Evolutionary conservation across 352 stramenopile species (phyloP), one percentile per base, ranked within the genome.

Genomic region (Globisporangium irregulare): DNA sequence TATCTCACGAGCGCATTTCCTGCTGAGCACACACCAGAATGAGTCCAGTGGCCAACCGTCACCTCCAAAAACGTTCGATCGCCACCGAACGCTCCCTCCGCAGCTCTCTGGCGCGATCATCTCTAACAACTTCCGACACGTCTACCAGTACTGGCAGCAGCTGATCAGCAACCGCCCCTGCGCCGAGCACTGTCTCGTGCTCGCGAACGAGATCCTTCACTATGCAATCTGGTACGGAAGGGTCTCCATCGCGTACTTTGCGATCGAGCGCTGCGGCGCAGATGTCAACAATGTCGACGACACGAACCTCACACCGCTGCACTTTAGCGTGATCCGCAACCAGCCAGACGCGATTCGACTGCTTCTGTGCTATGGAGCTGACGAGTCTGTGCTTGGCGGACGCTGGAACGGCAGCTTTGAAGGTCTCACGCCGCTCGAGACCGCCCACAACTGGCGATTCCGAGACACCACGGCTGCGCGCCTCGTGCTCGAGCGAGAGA

Each of bases 201-300:
- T 94, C 1, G 83, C 85, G 1, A 93, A 95, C 66, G 87, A 95
- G 63, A 82, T 94, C 14, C 73, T 96, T 41, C 86, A 94, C 66
- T 90, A 81, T 20, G 82, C 86, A 4, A 80, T 92, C 36, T 94
- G 87, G 85, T 80, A 86, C 65, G 85, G 85, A 8, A 81, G 79
- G 22, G 68, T 82, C 1, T 65, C 74, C 2, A 67, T 96, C 41
- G 88, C 82, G 1, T 80, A 71, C n/a, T 80, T 91, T 46, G 86
- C 86, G 8, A 85, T 95, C 22, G 75, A 86, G 43, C 74, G 76
- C 32, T 86, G 76, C 54, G 76, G 79, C 38, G 88, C 86, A 5
- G 75, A 94, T 54, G 76, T 91, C 18, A 85, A 96, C 71, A 90
- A 87, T 67, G 59, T 67, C 2, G 86, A 96, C 60, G 88, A 94